Percentiles rank a stretch among this genome's conserved stretches.
Evolutionary conservation across 805 yeast species (phyloP).

Genomic region (Candida suzukii): DNA sequence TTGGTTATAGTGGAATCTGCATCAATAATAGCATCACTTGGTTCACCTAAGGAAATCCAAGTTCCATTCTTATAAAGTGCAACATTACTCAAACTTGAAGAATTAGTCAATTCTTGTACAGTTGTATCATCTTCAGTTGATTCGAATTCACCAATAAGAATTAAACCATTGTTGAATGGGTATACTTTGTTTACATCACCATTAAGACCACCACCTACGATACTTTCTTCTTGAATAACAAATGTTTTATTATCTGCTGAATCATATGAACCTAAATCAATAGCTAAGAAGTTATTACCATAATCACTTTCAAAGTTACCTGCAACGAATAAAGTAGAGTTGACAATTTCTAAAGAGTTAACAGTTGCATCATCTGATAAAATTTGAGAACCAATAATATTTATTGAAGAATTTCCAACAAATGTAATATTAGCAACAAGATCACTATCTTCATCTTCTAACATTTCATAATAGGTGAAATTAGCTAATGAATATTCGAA

Average conservation of each 20-base stretch:
- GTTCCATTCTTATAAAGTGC: constrained; percentile 31
- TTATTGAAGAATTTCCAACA: constrained; percentile 45
- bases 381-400: constrained; percentile 26
- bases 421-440: constrained; percentile 5
- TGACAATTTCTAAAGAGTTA: constrained; percentile 22
- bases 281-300: constrained; percentile 31
- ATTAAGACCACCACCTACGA: constrained; percentile 31
- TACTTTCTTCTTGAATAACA: constrained; percentile 1
- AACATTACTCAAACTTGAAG: constrained; percentile 23
- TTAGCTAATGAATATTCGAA: constrained; percentile 76
- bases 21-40: constrained; percentile 17
- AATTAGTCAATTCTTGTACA: constrained; percentile 7
- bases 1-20: constrained; percentile 20
- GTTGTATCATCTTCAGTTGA: constrained; percentile 24
- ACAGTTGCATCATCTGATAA: constrained; percentile 35
- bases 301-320: constrained; percentile 38
- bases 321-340: constrained; percentile 34
- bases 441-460: constrained; percentile 15
- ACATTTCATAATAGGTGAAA: constrained; percentile 32
- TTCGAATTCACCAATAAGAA: constrained; percentile 28
- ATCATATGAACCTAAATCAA: constrained; percentile 19
- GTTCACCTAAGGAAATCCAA: constrained; percentile 34
- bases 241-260: constrained; percentile 7
- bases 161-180: constrained; percentile 22
- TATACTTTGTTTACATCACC: constrained; percentile 29